These are phyloP conservation scores for Phycomyces blakesleeanus DNA, from an alignment of 192 early-diverging fungal species.

Conservation along the genomic window DNA sequence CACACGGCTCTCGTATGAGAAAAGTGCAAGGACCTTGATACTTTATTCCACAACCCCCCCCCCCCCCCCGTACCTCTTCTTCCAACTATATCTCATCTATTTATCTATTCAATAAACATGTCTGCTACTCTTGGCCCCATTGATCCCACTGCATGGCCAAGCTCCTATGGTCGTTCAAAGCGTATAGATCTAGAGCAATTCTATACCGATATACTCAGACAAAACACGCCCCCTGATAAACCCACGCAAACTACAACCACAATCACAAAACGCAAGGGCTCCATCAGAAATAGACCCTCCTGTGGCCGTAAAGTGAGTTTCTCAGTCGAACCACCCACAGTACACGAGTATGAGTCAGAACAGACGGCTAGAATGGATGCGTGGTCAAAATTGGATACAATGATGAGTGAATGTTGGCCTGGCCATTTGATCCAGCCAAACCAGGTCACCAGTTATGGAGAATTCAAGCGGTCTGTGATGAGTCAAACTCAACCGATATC, in stretches of 20 bases:
- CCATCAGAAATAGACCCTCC: neutral
- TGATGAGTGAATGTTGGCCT: slow-evolving; percentile 8
- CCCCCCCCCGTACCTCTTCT: neutral
- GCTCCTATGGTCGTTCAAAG: slow-evolving; percentile 4
- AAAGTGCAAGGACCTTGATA: neutral
- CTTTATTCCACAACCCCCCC: neutral
- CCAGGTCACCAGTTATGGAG: no score
- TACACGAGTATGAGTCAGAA: slow-evolving; percentile 17
- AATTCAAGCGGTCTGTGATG: no score
- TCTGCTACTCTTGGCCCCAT: neutral
- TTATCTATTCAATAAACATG: no score
- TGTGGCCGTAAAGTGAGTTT: slow-evolving; percentile 1
- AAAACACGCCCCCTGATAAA: neutral
- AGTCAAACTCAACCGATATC: no score
- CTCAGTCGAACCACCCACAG: slow-evolving; percentile 6
- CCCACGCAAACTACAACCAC: neutral
- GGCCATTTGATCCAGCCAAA: no score
- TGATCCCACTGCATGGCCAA: slow-evolving; percentile 13
- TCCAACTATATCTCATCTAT: neutral
- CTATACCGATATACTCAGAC: slow-evolving; percentile 1
- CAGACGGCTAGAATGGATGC: neutral
- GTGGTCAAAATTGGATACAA: neutral
- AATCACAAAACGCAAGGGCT: neutral
- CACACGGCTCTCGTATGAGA: no score
- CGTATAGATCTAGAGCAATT: slow-evolving; percentile 17